Evolutionary conservation across 2,329 filamentous ascomycete species (phyloP), one percentile per base, ranked within the genome.

Genomic region (Sphaerostilbella broomeana): DNA sequence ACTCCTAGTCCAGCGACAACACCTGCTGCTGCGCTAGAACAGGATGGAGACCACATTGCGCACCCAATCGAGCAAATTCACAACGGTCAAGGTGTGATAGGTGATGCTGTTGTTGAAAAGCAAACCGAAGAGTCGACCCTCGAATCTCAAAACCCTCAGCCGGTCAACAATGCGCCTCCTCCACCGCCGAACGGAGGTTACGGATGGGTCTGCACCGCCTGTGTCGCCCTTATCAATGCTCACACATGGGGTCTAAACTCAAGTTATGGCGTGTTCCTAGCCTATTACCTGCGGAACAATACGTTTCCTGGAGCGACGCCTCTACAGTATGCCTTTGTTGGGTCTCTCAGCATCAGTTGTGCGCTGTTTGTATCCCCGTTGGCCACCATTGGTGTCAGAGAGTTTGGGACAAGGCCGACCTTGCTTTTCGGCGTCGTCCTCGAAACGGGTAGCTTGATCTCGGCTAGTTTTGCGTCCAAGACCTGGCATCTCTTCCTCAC

Each of bases 401-500:
- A 66, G 8, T 76, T 72, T 42, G 83, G 83, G 6, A 87, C 82
- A 0, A 74, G 72, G 26, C 64, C 64, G 0, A 80, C 79, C 1
- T 69, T 90, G 16, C 67, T 80, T 26, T 60, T 81, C 12, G 85
- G 85, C 10, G 70, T 79, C 2, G 56, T 76, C 1, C 64, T 89
- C 32, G 75, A 86, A 56, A 71, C 78, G 0, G 62, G 67, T 7
- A 79, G 77, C 16, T 72, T 89, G 44, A 73, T 88, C 30, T 77
- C 75, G 2, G 84, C 85, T 6, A 83, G 78, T 11, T 88, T 87
- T 50, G 74, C 81, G 0, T 65, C 56, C 12, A 54, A 75, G 40
- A 79, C 86, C 42, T 89, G 84, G 81, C 84, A 90, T 24, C 69
- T 92, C 1, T 79, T 88, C 42, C 70, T 90, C 0, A 75, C 72